phyloP scores from a whole-genome alignment of 805 yeast species.

The Ogataea trehaloabstinens region DNA sequence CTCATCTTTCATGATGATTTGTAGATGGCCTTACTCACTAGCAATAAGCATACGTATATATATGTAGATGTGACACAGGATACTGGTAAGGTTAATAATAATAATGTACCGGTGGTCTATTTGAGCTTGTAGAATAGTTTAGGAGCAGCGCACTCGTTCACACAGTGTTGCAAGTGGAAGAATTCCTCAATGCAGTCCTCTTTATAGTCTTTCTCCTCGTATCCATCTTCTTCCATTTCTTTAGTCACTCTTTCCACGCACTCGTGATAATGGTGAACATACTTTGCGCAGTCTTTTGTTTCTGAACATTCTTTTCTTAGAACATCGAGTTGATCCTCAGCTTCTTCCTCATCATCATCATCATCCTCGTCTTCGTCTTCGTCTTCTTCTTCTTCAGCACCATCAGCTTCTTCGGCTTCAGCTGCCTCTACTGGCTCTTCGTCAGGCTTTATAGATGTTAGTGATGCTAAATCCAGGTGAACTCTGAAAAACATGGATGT shows the following conservation, averaged over 20 bases:
- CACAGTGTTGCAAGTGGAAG: slow-evolving; percentile 93
- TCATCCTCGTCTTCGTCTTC: slow-evolving; percentile 40
- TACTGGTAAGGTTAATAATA: no score
- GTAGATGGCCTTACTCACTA: no score
- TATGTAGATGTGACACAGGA: neutral
- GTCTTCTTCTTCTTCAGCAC: slow-evolving; percentile 33
- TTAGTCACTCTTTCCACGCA: slow-evolving; percentile 93
- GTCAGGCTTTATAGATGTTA: no score
- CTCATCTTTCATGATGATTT: no score
- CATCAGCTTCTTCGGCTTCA: slow-evolving; percentile 50
- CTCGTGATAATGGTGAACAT: slow-evolving; percentile 87
- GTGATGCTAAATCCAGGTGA: no score
- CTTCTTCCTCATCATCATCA: slow-evolving; percentile 55
- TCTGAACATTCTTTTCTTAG: slow-evolving; percentile 68
- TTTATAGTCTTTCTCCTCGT: slow-evolving; percentile 76
- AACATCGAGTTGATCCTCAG: slow-evolving; percentile 62
- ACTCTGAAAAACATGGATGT: slow-evolving; percentile 24
- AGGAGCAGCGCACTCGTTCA: slow-evolving; percentile 90
- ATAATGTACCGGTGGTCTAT: slow-evolving; percentile 38
- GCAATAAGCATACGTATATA: neutral
- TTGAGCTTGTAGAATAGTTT: slow-evolving; percentile 83
- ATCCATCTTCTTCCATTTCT: slow-evolving; percentile 80
- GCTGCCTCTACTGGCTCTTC: slow-evolving; percentile 39
- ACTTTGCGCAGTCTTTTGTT: slow-evolving; percentile 64
- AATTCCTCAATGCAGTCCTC: slow-evolving; percentile 98